phyloP scores from a whole-genome alignment of 2,329 filamentous ascomycete genomes.

The Exophiala aquamarina region DNA sequence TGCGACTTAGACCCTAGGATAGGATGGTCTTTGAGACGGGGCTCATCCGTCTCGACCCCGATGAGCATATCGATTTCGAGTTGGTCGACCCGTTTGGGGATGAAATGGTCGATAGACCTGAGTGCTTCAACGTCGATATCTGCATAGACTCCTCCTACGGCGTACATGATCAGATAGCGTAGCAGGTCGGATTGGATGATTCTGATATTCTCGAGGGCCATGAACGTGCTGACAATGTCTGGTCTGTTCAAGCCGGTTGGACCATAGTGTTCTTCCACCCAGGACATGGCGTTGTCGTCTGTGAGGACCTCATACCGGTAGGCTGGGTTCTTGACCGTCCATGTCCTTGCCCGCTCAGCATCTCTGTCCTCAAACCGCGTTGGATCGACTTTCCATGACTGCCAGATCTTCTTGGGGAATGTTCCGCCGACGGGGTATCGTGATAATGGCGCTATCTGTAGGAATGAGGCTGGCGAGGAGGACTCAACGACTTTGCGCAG shows the following conservation, averaged over 20 bases:
- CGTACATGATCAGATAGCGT: slow-evolving; percentile 66
- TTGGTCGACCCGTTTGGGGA: slow-evolving; percentile 62
- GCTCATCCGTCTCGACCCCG: slow-evolving; percentile 69
- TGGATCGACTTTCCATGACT: slow-evolving; percentile 71
- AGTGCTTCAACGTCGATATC: slow-evolving; percentile 61
- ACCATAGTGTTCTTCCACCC: slow-evolving; percentile 68
- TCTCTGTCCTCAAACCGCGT: slow-evolving; percentile 66
- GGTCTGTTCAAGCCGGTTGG: slow-evolving; percentile 64
- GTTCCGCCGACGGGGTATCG: not conserved
- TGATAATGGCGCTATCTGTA: no score
- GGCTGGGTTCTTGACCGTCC: slow-evolving; percentile 64
- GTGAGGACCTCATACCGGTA: slow-evolving; percentile 69
- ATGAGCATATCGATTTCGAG: slow-evolving; percentile 68
- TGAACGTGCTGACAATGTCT: slow-evolving; percentile 64
- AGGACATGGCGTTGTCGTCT: slow-evolving; percentile 65
- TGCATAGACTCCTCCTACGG: slow-evolving; percentile 59
- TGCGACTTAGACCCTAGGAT: slow-evolving; percentile 66
- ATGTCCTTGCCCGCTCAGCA: slow-evolving; percentile 59
- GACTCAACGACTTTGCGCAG: no score
- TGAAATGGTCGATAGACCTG: slow-evolving; percentile 55
- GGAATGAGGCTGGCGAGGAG: no score
- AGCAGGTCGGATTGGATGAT: slow-evolving; percentile 68
- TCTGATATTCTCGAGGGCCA: slow-evolving; percentile 58
- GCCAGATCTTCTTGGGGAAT: slow-evolving; percentile 71
- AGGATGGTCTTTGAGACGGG: slow-evolving; percentile 61